phyloP scores from a whole-genome alignment of 2,329 filamentous ascomycete species.

The Mycosphaerella sp. region DNA sequence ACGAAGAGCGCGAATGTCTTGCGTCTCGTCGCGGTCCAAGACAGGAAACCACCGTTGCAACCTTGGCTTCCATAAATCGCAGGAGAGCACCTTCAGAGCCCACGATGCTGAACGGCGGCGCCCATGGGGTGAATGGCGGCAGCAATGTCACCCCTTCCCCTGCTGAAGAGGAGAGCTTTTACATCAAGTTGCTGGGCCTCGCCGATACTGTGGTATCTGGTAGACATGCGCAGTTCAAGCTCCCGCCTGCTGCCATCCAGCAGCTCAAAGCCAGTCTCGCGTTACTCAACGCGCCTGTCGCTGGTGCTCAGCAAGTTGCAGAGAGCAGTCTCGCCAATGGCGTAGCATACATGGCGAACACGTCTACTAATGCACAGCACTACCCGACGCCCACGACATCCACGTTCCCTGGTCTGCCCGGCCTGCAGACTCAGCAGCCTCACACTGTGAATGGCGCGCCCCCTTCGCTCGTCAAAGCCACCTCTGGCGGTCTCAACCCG shows the following conservation, averaged over 20 bases:
- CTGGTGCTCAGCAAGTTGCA: constrained; percentile 8
- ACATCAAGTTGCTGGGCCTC: constrained; percentile 73
- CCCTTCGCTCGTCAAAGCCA: constrained; percentile 15
- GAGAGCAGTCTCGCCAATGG: constrained; percentile 17
- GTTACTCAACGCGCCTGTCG: constrained; percentile 6
- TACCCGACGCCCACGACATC: constrained; percentile 8
- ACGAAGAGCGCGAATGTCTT: too few relatives aligned
- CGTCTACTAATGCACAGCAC: constrained; percentile 22
- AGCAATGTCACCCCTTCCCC: constrained; percentile 19
- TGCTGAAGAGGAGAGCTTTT: constrained; percentile 41
- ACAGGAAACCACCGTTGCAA: too few relatives aligned
- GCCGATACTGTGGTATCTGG: constrained; percentile 76
- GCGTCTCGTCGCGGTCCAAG: too few relatives aligned
- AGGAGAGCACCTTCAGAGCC: too few relatives aligned
- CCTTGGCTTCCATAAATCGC: too few relatives aligned
- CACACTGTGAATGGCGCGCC: constrained; percentile 9
- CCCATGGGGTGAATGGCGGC: constrained; percentile 12
- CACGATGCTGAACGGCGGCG: constrained; percentile 9
- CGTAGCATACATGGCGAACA: constrained; percentile 18
- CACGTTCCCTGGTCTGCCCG: constrained; percentile 19
- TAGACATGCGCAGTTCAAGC: constrained; percentile 57
- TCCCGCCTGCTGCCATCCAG: constrained; percentile 49
- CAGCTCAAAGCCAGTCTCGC: constrained; percentile 25
- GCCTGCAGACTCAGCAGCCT: constrained; percentile 16
- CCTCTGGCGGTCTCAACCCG: constrained; percentile 60